Percentiles rank a stretch among this genome's conserved stretches.
Conservation (phyloP, 2,329 filamentous ascomycete species). For the Onygenales sp. region DNA sequence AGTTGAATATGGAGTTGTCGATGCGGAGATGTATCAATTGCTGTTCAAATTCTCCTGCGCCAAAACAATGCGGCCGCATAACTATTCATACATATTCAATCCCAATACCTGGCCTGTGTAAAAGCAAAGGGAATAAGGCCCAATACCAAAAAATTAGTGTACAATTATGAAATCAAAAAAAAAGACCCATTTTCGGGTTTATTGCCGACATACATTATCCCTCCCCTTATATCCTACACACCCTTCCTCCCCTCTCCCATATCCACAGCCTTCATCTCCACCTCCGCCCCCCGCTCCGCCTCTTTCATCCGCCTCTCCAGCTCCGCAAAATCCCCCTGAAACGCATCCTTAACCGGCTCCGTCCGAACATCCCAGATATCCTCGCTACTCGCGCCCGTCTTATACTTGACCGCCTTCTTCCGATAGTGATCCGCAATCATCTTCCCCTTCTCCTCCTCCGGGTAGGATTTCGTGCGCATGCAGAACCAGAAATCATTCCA, state of each 20-base stretch:
- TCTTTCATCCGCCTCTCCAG: constrained; percentile 32
- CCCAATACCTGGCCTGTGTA: too few relatives aligned
- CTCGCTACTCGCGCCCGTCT: constrained; percentile 66
- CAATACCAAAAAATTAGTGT: too few relatives aligned
- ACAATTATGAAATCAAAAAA: too few relatives aligned
- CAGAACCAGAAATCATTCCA: constrained; percentile 98
- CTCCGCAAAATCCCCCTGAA: constrained; percentile 35
- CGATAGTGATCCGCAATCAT: constrained; percentile 58
- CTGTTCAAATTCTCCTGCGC: too few relatives aligned
- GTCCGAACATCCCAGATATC: constrained; percentile 77
- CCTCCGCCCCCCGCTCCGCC: constrained; percentile 25
- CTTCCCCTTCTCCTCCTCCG: constrained; percentile 49
- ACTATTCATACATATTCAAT: too few relatives aligned
- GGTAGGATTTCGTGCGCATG: constrained; percentile 68
- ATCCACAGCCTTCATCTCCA: not conserved
- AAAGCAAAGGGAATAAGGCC: too few relatives aligned
- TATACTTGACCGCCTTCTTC: constrained; percentile 57
- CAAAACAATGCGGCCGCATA: too few relatives aligned
- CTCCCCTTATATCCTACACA: not conserved
- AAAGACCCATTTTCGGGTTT: too few relatives aligned
- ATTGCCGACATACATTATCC: not conserved
- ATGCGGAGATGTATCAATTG: too few relatives aligned
- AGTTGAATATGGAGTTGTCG: too few relatives aligned
- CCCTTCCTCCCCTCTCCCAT: not conserved
- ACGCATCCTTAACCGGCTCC: constrained; percentile 47